Evolutionary conservation across 352 stramenopile genomes (phyloP).

Genomic region (Phytophthora sansomeana): DNA sequence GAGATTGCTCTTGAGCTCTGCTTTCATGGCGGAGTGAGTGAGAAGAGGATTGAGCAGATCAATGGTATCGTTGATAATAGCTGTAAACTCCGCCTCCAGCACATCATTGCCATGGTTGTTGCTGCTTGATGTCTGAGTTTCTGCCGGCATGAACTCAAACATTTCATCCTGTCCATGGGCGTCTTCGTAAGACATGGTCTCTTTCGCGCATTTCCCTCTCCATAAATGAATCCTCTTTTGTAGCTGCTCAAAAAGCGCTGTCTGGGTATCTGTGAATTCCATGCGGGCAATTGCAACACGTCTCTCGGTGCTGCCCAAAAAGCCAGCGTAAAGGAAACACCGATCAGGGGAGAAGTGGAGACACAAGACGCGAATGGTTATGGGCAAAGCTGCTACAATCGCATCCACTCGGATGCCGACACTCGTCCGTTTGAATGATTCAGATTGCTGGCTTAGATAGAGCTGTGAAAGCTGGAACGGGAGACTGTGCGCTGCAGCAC

Average conservation of each 20-base stretch:
- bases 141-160: conserved; percentile 45
- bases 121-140: conserved; percentile 1
- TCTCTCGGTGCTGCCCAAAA: conserved; percentile 50
- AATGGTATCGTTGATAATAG: conserved; percentile 51
- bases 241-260: conserved; percentile 37
- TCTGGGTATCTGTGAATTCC: conserved; percentile 57
- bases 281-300: conserved; percentile 59
- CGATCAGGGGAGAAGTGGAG: conserved; percentile 78
- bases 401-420: conserved; percentile 48
- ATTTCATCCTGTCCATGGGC: conserved; percentile 41
- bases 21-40: conserved; percentile 52
- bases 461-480: conserved; percentile 74
- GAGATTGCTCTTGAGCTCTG: conserved; percentile 52
- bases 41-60: conserved; percentile 64
- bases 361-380: conserved; percentile 47
- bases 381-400: conserved; percentile 52
- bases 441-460: conserved; percentile 71
- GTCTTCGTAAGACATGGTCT: conserved; percentile 53
- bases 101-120: conserved; percentile 33
- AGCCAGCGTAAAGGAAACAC: conserved; percentile 66
- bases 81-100: conserved; percentile 63
- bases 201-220: conserved; percentile 46
- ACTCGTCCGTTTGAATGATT: conserved; percentile 70
- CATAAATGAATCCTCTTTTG: conserved; percentile 44
- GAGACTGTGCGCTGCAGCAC: conserved; percentile 55